Percentiles rank a stretch among this genome's conserved stretches.
Evolutionary conservation across 805 yeast species (phyloP).

Genomic region (Sugiyamaella chiloensis): DNA sequence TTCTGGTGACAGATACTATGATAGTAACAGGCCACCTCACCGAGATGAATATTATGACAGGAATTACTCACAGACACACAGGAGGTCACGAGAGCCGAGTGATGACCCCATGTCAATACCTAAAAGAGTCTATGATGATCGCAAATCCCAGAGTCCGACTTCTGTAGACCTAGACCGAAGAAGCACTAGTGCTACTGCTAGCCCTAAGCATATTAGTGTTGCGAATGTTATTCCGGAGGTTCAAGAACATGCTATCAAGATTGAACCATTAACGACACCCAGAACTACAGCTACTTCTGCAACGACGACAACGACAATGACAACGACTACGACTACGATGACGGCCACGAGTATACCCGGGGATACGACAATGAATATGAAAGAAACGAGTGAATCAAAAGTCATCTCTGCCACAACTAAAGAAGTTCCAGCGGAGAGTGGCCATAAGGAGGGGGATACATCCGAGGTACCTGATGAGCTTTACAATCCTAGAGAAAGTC

Average conservation of each 20-base stretch:
- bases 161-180: no score
- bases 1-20: background rate
- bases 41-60: conserved; percentile 6
- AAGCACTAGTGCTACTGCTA: no score
- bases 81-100: conserved; percentile 6
- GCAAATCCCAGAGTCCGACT: background rate
- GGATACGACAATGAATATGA: no score
- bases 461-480: no score
- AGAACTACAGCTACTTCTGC: background rate
- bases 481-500: no score
- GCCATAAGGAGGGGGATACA: no score
- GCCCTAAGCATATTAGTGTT: no score
- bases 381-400: no score
- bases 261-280: background rate
- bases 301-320: background rate
- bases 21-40: conserved; percentile 1
- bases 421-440: no score
- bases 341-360: no score
- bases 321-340: background rate
- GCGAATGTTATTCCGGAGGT: background rate
- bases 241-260: background rate
- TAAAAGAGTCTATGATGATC: background rate
- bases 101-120: background rate
- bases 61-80: background rate
- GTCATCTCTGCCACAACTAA: no score